phyloP scores from a whole-genome alignment of 2,329 filamentous ascomycete species.

The Colletotrichum costaricense region DNA sequence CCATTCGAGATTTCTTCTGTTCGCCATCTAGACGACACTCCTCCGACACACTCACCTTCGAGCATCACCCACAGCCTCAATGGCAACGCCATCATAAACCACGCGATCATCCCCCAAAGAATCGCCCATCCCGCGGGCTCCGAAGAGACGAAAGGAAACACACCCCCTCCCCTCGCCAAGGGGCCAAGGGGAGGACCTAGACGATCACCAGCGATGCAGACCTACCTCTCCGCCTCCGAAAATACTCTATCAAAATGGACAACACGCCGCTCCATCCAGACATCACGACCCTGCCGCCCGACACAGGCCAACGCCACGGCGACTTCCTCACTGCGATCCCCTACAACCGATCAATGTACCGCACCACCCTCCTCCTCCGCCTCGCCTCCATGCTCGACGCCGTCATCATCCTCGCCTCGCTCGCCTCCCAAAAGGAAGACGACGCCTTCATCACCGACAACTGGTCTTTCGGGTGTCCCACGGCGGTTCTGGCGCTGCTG shows the following conservation, averaged over 20 bases:
- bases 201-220: conserved; percentile 5
- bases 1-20: not conserved
- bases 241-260: conserved; percentile 26
- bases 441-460: not conserved
- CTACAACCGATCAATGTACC: conserved; percentile 33
- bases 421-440: not conserved
- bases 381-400: conserved; percentile 20
- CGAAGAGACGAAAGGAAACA: not conserved
- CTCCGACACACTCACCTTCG: not conserved
- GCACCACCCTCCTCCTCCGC: conserved; percentile 24
- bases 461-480: conserved; percentile 23
- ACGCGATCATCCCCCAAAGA: not conserved
- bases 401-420: conserved; percentile 18
- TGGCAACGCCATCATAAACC: not conserved
- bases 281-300: conserved; percentile 12
- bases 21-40: not conserved
- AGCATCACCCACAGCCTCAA: not conserved
- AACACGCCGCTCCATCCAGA: conserved; percentile 32
- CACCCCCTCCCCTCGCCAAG: not conserved
- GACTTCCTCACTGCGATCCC: conserved; percentile 34
- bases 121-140: not conserved
- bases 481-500: not conserved
- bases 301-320: conserved; percentile 25
- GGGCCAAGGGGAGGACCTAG: not conserved
- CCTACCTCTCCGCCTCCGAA: not conserved